Conservation (phyloP, 225 moss, liverwort and hornwort genomes). For the Physcomitrellopsis africana region DNA sequence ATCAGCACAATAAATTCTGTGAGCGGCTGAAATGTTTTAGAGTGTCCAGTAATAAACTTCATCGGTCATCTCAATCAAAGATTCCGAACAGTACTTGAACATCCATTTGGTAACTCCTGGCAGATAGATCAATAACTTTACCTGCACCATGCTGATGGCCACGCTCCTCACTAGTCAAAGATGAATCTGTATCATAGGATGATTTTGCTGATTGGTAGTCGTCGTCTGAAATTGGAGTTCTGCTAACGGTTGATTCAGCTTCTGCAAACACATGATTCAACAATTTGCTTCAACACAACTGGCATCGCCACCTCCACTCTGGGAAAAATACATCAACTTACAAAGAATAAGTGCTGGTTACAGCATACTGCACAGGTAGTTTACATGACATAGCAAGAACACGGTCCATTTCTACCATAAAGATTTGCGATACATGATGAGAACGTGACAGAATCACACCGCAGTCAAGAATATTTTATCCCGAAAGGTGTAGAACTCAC, state of each 20-base stretch:
- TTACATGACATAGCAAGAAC: not conserved
- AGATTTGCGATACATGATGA: not conserved
- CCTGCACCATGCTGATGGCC: slow-evolving; percentile 27
- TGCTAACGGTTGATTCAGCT: slow-evolving; percentile 48
- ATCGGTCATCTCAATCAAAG: not conserved
- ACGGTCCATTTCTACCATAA: not conserved
- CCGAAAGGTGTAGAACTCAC: slow-evolving; percentile 27
- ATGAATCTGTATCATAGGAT: slow-evolving; percentile 25
- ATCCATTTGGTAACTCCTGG: not conserved
- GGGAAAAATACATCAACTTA: not conserved
- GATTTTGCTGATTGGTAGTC: slow-evolving; percentile 33
- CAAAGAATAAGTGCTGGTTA: not conserved
- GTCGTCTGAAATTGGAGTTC: slow-evolving; percentile 38
- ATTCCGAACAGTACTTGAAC: not conserved
- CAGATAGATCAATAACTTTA: slow-evolving; percentile 22
- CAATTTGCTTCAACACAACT: slow-evolving; percentile 3
- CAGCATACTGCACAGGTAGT: not conserved
- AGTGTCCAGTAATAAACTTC: not conserved
- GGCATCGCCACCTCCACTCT: not conserved
- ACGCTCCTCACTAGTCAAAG: slow-evolving; percentile 27
- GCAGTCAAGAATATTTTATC: not conserved
- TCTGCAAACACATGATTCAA: slow-evolving; percentile 31
- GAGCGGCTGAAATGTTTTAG: too few species aligned
- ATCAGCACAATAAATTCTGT: too few species aligned
- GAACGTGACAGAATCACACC: not conserved